Conservation (phyloP, 2,329 filamentous ascomycete genomes). For the Ceratocystis harringtonii region DNA sequence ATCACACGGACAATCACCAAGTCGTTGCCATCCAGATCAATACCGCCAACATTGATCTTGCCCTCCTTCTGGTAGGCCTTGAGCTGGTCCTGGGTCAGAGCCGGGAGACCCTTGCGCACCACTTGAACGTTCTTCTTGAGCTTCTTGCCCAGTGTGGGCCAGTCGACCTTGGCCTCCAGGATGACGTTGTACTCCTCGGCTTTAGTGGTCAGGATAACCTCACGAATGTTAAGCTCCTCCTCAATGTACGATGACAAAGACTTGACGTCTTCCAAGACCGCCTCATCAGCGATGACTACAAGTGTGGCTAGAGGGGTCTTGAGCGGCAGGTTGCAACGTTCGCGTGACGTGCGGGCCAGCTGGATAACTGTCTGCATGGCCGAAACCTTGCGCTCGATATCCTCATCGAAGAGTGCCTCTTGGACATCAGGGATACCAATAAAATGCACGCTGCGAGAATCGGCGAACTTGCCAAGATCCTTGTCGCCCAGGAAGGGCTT, state of each 20-base stretch:
- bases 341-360: slow-evolving; percentile 62
- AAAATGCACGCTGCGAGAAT: slow-evolving; percentile 73
- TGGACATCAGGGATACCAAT: slow-evolving; percentile 67
- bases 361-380: slow-evolving; percentile 88
- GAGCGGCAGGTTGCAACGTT: slow-evolving; percentile 60
- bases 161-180: slow-evolving; percentile 70
- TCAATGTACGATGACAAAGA: slow-evolving; percentile 66
- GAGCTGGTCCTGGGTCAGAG: slow-evolving; percentile 60
- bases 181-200: slow-evolving; percentile 73
- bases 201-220: slow-evolving; percentile 64
- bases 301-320: slow-evolving; percentile 75
- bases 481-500: slow-evolving; percentile 58
- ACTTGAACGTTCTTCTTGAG: slow-evolving; percentile 76
- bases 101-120: slow-evolving; percentile 70
- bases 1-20: slow-evolving; percentile 33
- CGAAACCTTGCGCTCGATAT: slow-evolving; percentile 61
- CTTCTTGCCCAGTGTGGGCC: slow-evolving; percentile 81
- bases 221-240: slow-evolving; percentile 72
- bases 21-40: slow-evolving; percentile 67
- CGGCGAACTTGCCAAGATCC: slow-evolving; percentile 41
- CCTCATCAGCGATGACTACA: slow-evolving; percentile 65
- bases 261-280: slow-evolving; percentile 59
- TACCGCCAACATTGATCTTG: slow-evolving; percentile 70
- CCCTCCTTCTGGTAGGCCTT: slow-evolving; percentile 60
- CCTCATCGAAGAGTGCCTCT: slow-evolving; percentile 65